These are phyloP conservation scores for Apophysomyces sp. DNA, from an alignment of 371 early-diverging fungal species.

Conservation along the genomic window DNA sequence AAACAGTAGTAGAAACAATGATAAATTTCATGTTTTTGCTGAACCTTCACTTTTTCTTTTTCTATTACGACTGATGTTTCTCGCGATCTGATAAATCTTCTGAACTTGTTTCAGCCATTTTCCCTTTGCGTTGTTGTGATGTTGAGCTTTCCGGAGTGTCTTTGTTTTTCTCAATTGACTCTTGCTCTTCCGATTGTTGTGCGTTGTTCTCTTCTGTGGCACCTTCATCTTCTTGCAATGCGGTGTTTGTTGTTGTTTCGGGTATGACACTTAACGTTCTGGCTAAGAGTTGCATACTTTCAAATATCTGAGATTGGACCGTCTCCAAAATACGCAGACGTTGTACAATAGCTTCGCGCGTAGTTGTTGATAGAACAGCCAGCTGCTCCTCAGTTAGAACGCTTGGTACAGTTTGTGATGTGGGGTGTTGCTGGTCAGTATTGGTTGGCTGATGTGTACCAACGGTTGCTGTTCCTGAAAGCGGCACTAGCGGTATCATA, in stretches of 20 bases:
- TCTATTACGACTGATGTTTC: background rate
- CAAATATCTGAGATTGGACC: slow-evolving; percentile 64
- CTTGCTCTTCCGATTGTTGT: background rate
- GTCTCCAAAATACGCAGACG: slow-evolving; percentile 57
- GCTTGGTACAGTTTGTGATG: slow-evolving; percentile 28
- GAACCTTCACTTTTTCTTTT: background rate
- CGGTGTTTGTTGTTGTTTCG: background rate
- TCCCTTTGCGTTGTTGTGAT: slow-evolving; percentile 3
- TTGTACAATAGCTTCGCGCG: slow-evolving; percentile 59
- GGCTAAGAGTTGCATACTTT: slow-evolving; percentile 56
- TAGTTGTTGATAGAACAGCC: slow-evolving; percentile 45
- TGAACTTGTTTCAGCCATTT: slow-evolving; percentile 3
- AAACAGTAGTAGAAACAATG: too few relatives aligned
- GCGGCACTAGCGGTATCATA: slow-evolving; percentile 33
- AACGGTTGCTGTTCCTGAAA: slow-evolving; percentile 19
- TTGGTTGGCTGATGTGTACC: slow-evolving; percentile 6
- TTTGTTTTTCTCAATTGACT: background rate
- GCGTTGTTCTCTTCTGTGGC: background rate
- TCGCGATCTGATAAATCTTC: background rate
- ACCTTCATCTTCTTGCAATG: background rate
- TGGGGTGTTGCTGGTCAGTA: slow-evolving; percentile 5
- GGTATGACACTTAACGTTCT: slow-evolving; percentile 54
- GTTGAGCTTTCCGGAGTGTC: background rate
- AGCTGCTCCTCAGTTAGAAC: slow-evolving; percentile 61
- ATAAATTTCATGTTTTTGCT: background rate